phyloP scores from a whole-genome alignment of 306 rosid genomes.

The Malus asiatica region DNA sequence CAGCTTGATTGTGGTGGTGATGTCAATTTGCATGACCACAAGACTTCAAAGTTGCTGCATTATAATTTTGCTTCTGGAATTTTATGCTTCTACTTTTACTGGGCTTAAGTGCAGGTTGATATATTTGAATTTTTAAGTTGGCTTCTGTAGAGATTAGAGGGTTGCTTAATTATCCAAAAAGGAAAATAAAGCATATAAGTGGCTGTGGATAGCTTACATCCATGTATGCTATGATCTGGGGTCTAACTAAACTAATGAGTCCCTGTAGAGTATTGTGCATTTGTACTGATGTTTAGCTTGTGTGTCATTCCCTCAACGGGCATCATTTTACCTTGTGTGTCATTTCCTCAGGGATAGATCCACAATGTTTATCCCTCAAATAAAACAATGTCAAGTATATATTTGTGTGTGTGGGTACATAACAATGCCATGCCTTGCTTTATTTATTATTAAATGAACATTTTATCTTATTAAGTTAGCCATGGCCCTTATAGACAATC shows the following conservation, averaged over 20 bases:
- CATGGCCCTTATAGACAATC: no score
- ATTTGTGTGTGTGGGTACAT: no score
- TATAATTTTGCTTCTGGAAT: background rate
- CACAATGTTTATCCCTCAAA: no score
- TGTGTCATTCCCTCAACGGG: background rate
- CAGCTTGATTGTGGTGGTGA: constrained; percentile 17
- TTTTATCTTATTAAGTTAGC: no score
- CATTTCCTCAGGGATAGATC: no score
- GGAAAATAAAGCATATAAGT: background rate
- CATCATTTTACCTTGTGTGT: no score
- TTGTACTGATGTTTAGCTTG: background rate
- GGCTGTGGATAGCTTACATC: background rate
- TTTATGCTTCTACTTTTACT: background rate
- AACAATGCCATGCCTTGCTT: no score
- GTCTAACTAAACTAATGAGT: background rate
- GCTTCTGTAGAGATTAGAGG: background rate
- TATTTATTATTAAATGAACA: no score
- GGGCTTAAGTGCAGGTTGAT: background rate
- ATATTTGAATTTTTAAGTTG: background rate
- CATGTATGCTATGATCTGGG: background rate
- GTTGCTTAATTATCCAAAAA: background rate
- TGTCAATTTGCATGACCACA: constrained; percentile 21
- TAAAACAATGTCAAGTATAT: no score
- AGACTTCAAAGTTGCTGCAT: background rate
- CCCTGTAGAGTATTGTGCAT: background rate